These are phyloP conservation scores for Penicillium palitans DNA, from an alignment of 2,329 filamentous ascomycete species.

Conservation along the genomic window DNA sequence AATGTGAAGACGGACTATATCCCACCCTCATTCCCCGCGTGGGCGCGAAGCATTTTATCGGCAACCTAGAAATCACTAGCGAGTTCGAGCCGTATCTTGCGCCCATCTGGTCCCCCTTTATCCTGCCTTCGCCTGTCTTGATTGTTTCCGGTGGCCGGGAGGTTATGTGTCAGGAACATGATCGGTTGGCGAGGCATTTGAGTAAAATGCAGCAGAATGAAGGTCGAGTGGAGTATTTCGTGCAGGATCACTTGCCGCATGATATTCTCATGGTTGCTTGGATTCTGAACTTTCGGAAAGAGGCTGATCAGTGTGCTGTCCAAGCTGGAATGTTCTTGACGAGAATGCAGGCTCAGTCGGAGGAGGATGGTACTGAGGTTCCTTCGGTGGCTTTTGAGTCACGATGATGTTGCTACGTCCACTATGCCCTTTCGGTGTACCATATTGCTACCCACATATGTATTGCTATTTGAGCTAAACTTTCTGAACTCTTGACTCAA, in stretches of 20 bases:
- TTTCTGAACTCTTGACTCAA: not conserved
- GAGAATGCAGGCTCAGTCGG: not conserved
- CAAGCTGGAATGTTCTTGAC: conserved; percentile 5
- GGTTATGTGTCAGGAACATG: conserved; percentile 14
- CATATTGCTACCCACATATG: not conserved
- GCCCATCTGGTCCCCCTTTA: conserved; percentile 6
- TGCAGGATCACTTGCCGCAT: conserved; percentile 7
- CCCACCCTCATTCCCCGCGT: conserved; percentile 4
- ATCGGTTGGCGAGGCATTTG: conserved; percentile 7
- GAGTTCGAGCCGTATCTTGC: conserved; percentile 4
- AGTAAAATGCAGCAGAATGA: conserved; percentile 10
- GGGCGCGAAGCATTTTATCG: conserved; percentile 8
- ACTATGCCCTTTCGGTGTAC: not conserved
- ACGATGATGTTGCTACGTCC: not conserved
- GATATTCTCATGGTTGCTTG: conserved; percentile 11
- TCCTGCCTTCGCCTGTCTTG: conserved; percentile 4
- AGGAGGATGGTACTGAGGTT: not conserved
- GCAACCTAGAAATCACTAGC: conserved; percentile 1
- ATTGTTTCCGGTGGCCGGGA: conserved; percentile 9
- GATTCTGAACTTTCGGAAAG: conserved; percentile 6
- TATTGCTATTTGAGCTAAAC: not conserved
- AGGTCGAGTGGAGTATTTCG: conserved; percentile 9
- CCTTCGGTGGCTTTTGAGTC: conserved; percentile 1
- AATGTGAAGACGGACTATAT: conserved; percentile 6
- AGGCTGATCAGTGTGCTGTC: conserved; percentile 7